These are phyloP conservation scores for Xenoacremonium recifei DNA, from an alignment of 2,329 filamentous ascomycete species.

Conservation along the genomic window DNA sequence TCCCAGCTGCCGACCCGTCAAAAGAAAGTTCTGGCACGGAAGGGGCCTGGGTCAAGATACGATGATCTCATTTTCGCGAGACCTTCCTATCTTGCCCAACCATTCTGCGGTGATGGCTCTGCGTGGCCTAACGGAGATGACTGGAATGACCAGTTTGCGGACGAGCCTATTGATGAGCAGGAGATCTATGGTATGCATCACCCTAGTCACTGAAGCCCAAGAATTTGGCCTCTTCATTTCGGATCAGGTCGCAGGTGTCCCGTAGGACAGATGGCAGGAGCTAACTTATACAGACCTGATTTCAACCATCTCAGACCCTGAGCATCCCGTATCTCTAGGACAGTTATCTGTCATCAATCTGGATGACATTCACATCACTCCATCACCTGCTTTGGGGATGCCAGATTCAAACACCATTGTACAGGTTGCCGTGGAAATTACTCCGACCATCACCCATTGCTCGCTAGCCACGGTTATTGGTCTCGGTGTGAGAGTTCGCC, in stretches of 20 bases:
- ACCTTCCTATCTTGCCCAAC: slow-evolving; percentile 41
- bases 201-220: too few relatives aligned
- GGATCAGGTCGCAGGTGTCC: too few relatives aligned
- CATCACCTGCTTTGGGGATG: slow-evolving; percentile 33
- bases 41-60: slow-evolving; percentile 47
- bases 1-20: slow-evolving; percentile 84
- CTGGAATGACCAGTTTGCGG: slow-evolving; percentile 56
- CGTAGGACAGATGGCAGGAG: too few relatives aligned
- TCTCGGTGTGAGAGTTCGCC: slow-evolving; percentile 82
- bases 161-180: slow-evolving; percentile 91
- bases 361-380: slow-evolving; percentile 80
- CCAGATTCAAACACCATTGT: slow-evolving; percentile 57
- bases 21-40: slow-evolving; percentile 45
- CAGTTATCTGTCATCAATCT: slow-evolving; percentile 94
- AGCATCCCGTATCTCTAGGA: slow-evolving; percentile 91
- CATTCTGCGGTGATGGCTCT: slow-evolving; percentile 37
- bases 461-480: slow-evolving; percentile 95
- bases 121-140: slow-evolving; percentile 34
- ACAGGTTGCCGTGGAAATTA: slow-evolving; percentile 83
- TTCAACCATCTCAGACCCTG: slow-evolving; percentile 90
- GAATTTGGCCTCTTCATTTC: neutral
- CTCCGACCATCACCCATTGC: slow-evolving; percentile 95
- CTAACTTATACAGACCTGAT: slow-evolving; percentile 69
- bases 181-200: slow-evolving; percentile 81
- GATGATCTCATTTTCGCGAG: slow-evolving; percentile 46